phyloP scores from a whole-genome alignment of 2,329 filamentous ascomycete genomes.

The Pseudopyricularia javanii region DNA sequence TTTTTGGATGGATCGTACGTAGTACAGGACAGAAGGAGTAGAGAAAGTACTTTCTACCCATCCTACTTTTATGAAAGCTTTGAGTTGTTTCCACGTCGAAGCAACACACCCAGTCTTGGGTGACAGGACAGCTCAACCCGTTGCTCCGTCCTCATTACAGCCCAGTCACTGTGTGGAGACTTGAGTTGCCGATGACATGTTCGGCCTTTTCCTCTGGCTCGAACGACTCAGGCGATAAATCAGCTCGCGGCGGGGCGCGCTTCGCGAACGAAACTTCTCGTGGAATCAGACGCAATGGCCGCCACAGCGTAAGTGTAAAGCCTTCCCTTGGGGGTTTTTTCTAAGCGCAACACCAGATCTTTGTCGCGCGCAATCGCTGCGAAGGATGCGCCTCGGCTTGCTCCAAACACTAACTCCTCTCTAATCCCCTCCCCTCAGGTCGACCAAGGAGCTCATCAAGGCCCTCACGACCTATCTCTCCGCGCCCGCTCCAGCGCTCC shows the following conservation, averaged over 20 bases:
- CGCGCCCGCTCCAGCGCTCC: conserved; percentile 32
- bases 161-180: background rate
- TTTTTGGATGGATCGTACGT: too few relatives aligned
- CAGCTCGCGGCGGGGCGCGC: background rate
- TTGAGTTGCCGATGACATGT: background rate
- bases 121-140: too few relatives aligned
- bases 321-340: background rate
- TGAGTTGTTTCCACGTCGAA: too few relatives aligned
- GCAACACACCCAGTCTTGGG: too few relatives aligned
- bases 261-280: background rate
- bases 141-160: background rate
- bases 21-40: too few relatives aligned
- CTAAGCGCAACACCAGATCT: background rate
- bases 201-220: background rate
- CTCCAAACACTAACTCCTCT: background rate
- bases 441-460: conserved; percentile 49
- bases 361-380: background rate
- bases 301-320: conserved; percentile 1
- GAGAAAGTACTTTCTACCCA: too few relatives aligned
- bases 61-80: too few relatives aligned
- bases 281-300: background rate
- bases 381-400: background rate
- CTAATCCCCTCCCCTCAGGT: conserved; percentile 24
- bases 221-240: background rate
- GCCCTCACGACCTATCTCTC: conserved; percentile 37